Base-by-base conservation (phyloP, 108 stramenopile species). In the Nannochloropsis oceanica region DNA sequence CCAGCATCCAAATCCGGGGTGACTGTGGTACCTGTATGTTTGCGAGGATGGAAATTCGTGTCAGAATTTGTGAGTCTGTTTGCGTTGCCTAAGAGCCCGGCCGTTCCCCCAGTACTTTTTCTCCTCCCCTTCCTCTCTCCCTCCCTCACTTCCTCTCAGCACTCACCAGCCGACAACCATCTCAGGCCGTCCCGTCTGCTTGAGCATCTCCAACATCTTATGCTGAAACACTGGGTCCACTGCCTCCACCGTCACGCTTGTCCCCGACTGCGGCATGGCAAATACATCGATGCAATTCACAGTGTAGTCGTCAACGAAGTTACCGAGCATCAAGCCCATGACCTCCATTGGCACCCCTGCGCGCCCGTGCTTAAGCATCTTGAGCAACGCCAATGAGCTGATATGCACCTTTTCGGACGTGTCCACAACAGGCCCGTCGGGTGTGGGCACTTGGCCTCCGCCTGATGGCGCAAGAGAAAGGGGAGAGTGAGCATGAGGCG, bases 331-430 rank as follows among this genome's bases (percentile, higher is more conserved):
- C 80, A 99, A 93, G 22, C 99, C 99, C 99, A 99, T 99, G 81
- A 99, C 98, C 92, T 99, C 98, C 98, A 99, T 99, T 42, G 99
- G 99, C 79, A 99, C 99, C 8, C 99, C 99, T 83, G 99, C 98
- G 11, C 99, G 96, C 20, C 99, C 99, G 91, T 99, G 99, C 90
- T 99, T 99, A 82, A 99, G 94, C 99, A 99, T 99, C 92, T 99
- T 99, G 83, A 99, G 92, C 80, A 99, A 87, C 79, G 98, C 97
- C 80, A 99, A 90, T 44, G 96, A 96, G 80, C 95, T 95, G 44
- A 99, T 97, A 90, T 98, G 97, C 10, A 99, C 96, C 80, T 89
- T 89, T 46, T 89, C 89, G 27, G 89, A 81, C 27, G 89, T 86
- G 80, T 89, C 89, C 42, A 89, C 86, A 9, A 86, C 89, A 1